Conservation (phyloP, 2,329 filamentous ascomycete genomes). For the Stemphylium lycopersici region DNA sequence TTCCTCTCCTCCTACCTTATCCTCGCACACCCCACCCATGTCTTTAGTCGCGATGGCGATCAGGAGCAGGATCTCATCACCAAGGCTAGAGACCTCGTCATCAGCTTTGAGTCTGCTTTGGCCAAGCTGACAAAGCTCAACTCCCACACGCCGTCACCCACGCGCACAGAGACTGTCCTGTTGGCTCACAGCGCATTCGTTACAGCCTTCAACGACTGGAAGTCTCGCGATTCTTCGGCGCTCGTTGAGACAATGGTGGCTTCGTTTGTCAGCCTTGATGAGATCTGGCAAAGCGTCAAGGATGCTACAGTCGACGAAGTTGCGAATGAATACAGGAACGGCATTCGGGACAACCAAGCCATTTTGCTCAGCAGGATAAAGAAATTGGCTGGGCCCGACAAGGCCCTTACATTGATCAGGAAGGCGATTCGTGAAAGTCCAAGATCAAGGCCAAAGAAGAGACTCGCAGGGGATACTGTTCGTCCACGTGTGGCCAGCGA, state of each 20-base stretch:
- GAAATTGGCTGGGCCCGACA: conserved; percentile 73
- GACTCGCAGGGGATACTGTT: conserved; percentile 68
- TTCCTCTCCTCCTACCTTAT: conserved; percentile 83
- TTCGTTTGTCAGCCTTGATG: conserved; percentile 83
- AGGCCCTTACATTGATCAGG: conserved; percentile 74
- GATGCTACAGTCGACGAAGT: conserved; percentile 76
- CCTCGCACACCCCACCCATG: conserved; percentile 76
- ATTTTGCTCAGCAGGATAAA: conserved; percentile 81
- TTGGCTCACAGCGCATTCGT: conserved; percentile 76
- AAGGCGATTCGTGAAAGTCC: conserved; percentile 76
- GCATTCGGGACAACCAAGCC: conserved; percentile 80
- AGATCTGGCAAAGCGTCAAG: conserved; percentile 83
- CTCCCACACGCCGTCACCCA: conserved; percentile 69
- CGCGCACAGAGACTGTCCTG: conserved; percentile 66
- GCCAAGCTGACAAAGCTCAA: conserved; percentile 70
- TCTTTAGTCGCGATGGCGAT: conserved; percentile 75
- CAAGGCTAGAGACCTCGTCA: conserved; percentile 77
- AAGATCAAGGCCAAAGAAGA: conserved; percentile 67
- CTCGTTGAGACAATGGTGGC: conserved; percentile 85
- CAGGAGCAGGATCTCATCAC: conserved; percentile 74
- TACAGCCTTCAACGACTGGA: conserved; percentile 83
- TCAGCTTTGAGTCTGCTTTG: conserved; percentile 77
- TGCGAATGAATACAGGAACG: conserved; percentile 76
- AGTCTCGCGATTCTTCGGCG: conserved; percentile 77
- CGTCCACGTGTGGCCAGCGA: conserved; percentile 69